phyloP scores from a whole-genome alignment of 2,329 filamentous ascomycete species.

The Paracorniculantispora psalliotae region DNA sequence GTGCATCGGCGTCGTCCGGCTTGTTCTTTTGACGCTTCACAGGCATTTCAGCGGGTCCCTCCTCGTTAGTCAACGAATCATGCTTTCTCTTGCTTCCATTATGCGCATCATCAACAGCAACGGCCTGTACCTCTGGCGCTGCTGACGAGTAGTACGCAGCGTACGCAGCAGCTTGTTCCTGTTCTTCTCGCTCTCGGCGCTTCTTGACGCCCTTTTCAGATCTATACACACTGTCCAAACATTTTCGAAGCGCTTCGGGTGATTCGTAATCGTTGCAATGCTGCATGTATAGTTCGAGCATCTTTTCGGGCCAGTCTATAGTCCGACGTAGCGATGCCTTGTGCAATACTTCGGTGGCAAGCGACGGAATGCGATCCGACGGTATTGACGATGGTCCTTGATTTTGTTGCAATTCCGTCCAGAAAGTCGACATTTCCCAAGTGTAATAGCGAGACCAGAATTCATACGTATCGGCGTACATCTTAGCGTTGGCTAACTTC shows the following conservation, averaged over 20 bases:
- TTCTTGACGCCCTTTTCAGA: constrained; percentile 58
- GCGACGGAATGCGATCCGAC: constrained; percentile 50
- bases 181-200: constrained; percentile 62
- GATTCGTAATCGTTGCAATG: constrained; percentile 90
- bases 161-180: constrained; percentile 52
- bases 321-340: constrained; percentile 59
- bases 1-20: constrained; percentile 24
- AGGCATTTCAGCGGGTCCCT: constrained; percentile 36
- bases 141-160: constrained; percentile 31
- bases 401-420: constrained; percentile 28
- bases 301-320: constrained; percentile 71
- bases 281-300: constrained; percentile 67
- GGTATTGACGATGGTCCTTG: constrained; percentile 31
- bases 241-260: constrained; percentile 67
- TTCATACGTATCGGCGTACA: constrained; percentile 72
- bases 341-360: constrained; percentile 71
- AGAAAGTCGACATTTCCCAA: constrained; percentile 75
- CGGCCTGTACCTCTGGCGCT: constrained; percentile 21
- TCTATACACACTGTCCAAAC: constrained; percentile 68
- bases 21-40: constrained; percentile 64
- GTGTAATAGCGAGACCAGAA: constrained; percentile 92
- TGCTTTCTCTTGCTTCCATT: constrained; percentile 67
- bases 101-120: constrained; percentile 30
- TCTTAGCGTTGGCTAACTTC: constrained; percentile 57
- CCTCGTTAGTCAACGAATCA: constrained; percentile 48